These are phyloP conservation scores for Leptographium flavum DNA, from an alignment of 2,329 filamentous ascomycete genomes.

Conservation along the genomic window DNA sequence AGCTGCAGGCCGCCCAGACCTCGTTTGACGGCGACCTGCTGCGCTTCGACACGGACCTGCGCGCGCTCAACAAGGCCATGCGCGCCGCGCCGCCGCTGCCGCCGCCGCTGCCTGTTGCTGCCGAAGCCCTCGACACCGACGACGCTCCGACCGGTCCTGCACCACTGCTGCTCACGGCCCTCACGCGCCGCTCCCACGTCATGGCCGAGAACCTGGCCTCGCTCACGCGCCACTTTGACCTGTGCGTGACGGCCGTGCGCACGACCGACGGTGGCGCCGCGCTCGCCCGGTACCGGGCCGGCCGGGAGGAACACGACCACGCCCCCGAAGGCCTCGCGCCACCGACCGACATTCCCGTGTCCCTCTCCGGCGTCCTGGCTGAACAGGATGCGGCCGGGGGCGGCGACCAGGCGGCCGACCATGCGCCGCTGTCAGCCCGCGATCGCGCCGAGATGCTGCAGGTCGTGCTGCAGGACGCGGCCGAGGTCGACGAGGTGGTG, in stretches of 20 bases:
- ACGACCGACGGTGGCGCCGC: constrained; percentile 73
- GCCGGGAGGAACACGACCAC: constrained; percentile 19
- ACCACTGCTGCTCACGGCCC: constrained; percentile 39
- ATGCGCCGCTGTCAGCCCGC: constrained; percentile 58
- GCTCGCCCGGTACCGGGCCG: constrained; percentile 49
- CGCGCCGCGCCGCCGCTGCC: constrained; percentile 23
- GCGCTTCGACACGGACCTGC: constrained; percentile 62
- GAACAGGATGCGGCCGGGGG: constrained; percentile 32
- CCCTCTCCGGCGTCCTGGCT: constrained; percentile 53
- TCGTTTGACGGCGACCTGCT: constrained; percentile 65
- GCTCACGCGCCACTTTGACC: constrained; percentile 77
- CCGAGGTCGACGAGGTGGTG: constrained; percentile 52
- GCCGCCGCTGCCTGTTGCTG: constrained; percentile 8
- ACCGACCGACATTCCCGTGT: constrained; percentile 27
- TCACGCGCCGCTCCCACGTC: constrained; percentile 62
- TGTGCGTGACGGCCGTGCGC: constrained; percentile 81
- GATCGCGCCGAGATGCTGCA: constrained; percentile 73
- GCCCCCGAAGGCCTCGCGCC: constrained; percentile 21
- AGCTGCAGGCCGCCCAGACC: constrained; percentile 52
- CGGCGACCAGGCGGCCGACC: constrained; percentile 18
- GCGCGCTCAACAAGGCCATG: constrained; percentile 46
- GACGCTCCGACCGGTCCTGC: constrained; percentile 21
- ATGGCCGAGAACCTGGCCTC: constrained; percentile 73
- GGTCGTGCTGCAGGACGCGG: constrained; percentile 60
- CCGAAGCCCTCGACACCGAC: neutral